Percentiles rank a stretch among this genome's conserved stretches.
Conservation (phyloP, 2,329 filamentous ascomycete species). For the Chrysoporthe cubensis region DNA sequence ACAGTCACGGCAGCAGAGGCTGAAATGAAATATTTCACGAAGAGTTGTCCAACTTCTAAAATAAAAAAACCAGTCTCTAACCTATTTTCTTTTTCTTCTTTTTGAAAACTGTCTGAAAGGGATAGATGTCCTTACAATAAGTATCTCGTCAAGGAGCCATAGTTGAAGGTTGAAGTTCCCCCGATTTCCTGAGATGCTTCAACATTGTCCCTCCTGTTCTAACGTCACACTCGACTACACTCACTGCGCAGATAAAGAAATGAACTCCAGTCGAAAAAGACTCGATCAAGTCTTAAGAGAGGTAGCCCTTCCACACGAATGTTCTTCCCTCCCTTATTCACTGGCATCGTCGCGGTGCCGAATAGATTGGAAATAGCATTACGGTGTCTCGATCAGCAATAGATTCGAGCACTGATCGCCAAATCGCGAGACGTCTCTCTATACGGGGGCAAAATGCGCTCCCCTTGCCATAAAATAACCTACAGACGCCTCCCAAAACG, state of each 20-base stretch:
- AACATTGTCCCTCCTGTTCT: not conserved
- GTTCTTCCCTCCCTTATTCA: not conserved
- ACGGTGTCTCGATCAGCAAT: not conserved
- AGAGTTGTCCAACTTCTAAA: not conserved
- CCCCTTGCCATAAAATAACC: not conserved
- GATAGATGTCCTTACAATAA: not conserved
- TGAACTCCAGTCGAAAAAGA: not conserved
- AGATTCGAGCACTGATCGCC: not conserved
- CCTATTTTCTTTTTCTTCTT: too few species aligned
- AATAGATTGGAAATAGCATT: not conserved
- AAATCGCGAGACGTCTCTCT: not conserved
- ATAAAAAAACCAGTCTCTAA: not conserved
- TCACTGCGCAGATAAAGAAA: not conserved
- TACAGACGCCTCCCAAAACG: not conserved
- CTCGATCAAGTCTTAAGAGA: not conserved
- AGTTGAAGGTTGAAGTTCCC: not conserved
- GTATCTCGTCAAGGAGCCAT: not conserved
- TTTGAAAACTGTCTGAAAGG: not conserved
- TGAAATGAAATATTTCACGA: not conserved
- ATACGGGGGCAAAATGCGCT: not conserved
- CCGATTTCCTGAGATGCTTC: not conserved
- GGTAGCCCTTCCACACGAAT: not conserved
- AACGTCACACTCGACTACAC: not conserved
- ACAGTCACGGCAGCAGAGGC: not conserved
- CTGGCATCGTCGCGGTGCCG: not conserved